Evolutionary conservation across 495 filamentous ascomycete genomes (phyloP), one percentile per base, ranked within the genome.

Genomic region (Hypoxylon cercidicola): DNA sequence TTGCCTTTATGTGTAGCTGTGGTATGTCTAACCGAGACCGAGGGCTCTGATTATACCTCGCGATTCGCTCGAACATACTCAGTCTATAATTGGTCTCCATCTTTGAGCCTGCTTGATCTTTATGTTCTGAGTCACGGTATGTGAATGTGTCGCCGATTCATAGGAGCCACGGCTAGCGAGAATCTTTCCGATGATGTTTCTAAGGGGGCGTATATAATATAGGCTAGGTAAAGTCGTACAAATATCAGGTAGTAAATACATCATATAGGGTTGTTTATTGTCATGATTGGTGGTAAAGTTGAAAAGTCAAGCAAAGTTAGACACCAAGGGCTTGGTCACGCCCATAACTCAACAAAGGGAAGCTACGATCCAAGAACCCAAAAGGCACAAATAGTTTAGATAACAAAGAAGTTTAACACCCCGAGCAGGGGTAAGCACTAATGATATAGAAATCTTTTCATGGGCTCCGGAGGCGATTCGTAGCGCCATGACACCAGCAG

Each of bases 21-120:
- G 64, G 41, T 44, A 49, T 60, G 10, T 65, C 54, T 13, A 21
- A 41, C 12, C 61, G 64, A 15, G 40, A 45, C 39, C 68, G 62
- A 20, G 34, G 40, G 18, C 60, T 63, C 15, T 61, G 62, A 44
- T 66, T 73, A 9, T 60, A 64, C 48, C 58, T 51, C 4, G 71
- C 55, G 35, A 73, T 55, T 25, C 68, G 65, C 43, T 71, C 70
- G 4, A 73, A 43, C 50, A 68, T 51, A 41, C 64, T 73, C 64
- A 68, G 63, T 20, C 10, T 51, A 20, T 25, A 34, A 28, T 19
- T 23, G 20, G 52, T 7, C 34, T 30, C 16, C n/a, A 32, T 11
- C 20, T 3, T 28, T 28, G 25, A 13, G 12, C 2, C 10, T 11
- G 49, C 10, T 20, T 8, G 49, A 20, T 40, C 32, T 52, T 40